Evolutionary conservation across 2,329 filamentous ascomycete species (phyloP).

Genomic region (Venturia effusa): DNA sequence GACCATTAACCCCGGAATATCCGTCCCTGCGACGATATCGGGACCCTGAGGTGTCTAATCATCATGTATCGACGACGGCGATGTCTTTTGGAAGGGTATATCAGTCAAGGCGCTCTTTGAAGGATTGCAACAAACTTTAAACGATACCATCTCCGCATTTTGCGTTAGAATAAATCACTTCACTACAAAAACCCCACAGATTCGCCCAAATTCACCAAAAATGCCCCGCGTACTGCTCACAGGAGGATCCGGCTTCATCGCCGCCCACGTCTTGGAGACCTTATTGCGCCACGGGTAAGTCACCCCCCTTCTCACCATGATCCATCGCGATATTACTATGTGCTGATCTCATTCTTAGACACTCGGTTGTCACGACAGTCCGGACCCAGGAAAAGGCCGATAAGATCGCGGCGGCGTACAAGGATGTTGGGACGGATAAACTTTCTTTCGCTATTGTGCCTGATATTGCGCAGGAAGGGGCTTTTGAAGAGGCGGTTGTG

Average conservation of each 20-base stretch:
- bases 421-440: slow-evolving; percentile 40
- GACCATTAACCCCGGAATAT: not conserved
- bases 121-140: not conserved
- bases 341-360: slow-evolving; percentile 29
- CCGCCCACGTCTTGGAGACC: slow-evolving; percentile 51
- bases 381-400: slow-evolving; percentile 51
- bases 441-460: slow-evolving; percentile 57
- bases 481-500: slow-evolving; percentile 52
- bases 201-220: not conserved
- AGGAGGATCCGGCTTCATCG: slow-evolving; percentile 54
- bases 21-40: not conserved
- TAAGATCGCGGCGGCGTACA: slow-evolving; percentile 46
- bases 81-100: not conserved
- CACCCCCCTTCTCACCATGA: slow-evolving; percentile 11
- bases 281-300: slow-evolving; percentile 43
- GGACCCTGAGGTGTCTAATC: not conserved
- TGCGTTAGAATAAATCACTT: not conserved
- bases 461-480: slow-evolving; percentile 58
- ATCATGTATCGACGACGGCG: not conserved
- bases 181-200: not conserved
- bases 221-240: slow-evolving; percentile 32
- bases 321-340: not conserved
- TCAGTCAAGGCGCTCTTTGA: not conserved
- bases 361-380: slow-evolving; percentile 53
- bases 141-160: not conserved